Conservation (phyloP, 805 yeast genomes). For the Candida nanaspora region DNA sequence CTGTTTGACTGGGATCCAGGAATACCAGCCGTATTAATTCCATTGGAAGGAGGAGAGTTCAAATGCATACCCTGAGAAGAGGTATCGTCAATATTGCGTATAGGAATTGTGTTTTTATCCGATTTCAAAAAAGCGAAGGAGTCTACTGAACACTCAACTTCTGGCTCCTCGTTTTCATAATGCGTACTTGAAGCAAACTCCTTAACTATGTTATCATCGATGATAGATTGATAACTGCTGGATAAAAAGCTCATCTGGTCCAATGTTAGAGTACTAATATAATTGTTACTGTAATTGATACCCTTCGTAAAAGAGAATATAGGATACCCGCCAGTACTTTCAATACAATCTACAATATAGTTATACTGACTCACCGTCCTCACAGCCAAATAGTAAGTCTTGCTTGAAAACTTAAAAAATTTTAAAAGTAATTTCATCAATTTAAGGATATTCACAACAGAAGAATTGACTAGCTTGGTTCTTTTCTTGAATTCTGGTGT, state of each 20-base stretch:
- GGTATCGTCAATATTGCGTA: too few species aligned
- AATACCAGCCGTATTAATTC: too few species aligned
- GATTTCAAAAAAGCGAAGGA: too few species aligned
- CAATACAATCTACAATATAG: slow-evolving; percentile 10
- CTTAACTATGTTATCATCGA: background rate
- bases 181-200: background rate
- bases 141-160: too few species aligned
- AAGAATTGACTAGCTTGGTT: background rate
- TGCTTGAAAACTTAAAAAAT: slow-evolving; percentile 10
- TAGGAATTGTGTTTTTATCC: too few species aligned
- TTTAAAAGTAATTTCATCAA: slow-evolving; percentile 8
- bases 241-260: background rate
- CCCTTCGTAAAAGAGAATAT: slow-evolving; percentile 5
- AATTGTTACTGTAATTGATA: background rate
- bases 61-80: too few species aligned
- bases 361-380: slow-evolving; percentile 7
- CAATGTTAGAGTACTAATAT: background rate
- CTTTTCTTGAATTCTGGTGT: background rate
- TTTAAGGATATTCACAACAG: background rate
- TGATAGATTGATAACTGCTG: background rate
- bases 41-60: too few species aligned
- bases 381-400: slow-evolving; percentile 11
- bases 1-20: too few species aligned
- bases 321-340: slow-evolving; percentile 8
- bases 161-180: background rate